These are phyloP conservation scores for Colletotrichum sp. DNA, from an alignment of 2,329 filamentous ascomycete species.

Conservation along the genomic window DNA sequence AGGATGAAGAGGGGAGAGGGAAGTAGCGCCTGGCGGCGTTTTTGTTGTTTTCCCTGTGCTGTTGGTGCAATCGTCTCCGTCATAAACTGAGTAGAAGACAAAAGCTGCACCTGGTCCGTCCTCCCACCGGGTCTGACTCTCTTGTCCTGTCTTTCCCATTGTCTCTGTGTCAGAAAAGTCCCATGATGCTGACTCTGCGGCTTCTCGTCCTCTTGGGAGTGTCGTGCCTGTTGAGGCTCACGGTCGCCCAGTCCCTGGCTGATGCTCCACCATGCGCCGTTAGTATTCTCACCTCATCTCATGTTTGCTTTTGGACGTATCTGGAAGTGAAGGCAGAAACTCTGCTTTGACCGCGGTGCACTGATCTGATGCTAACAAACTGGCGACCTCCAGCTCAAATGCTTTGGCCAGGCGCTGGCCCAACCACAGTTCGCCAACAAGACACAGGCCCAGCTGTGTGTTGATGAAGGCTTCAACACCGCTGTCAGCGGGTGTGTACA, in stretches of 20 bases:
- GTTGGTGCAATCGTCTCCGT: neutral
- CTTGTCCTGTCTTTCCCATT: neutral
- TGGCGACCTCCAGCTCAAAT: neutral
- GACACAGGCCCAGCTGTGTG: neutral
- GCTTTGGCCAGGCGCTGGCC: neutral
- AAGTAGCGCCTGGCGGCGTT: neutral
- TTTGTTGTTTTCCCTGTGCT: neutral
- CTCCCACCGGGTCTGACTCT: neutral
- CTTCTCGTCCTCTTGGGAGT: neutral
- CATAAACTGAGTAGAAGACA: neutral
- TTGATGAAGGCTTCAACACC: neutral
- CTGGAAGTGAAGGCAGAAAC: neutral
- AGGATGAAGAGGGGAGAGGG: neutral
- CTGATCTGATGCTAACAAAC: neutral
- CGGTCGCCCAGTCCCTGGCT: neutral
- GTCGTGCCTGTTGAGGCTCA: neutral
- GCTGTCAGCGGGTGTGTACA: neutral
- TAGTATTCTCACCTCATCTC: neutral
- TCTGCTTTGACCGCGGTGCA: neutral
- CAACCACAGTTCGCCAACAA: neutral
- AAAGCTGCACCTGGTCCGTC: neutral
- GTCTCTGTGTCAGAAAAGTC: neutral
- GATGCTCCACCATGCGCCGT: slow-evolving; percentile 7
- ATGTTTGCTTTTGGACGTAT: neutral
- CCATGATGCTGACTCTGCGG: neutral